Percentiles rank a stretch among this genome's conserved stretches.
Conservation (phyloP, 345 rosid genomes). For the Eutrema yunnanense region DNA sequence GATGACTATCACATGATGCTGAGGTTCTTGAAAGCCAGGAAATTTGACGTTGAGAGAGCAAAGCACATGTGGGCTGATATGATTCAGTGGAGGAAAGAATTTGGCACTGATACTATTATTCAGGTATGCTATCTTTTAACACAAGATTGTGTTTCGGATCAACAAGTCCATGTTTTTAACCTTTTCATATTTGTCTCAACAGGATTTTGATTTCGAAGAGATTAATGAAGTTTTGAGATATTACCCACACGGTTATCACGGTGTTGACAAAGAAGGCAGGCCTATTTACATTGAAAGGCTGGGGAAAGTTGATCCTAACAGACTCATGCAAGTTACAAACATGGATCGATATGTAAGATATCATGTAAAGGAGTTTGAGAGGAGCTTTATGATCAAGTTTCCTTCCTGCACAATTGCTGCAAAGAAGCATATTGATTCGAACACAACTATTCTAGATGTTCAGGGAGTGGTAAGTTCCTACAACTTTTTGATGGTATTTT, state of each 20-base stretch:
- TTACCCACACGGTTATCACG: slow-evolving; percentile 93
- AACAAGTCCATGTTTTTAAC: neutral
- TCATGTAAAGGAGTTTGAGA: slow-evolving; percentile 97
- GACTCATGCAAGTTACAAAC: slow-evolving; percentile 88
- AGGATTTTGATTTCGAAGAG: slow-evolving; percentile 94
- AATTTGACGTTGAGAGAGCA: slow-evolving; percentile 82
- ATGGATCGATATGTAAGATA: slow-evolving; percentile 86
- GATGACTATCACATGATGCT: slow-evolving; percentile 98
- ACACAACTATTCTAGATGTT: slow-evolving; percentile 95
- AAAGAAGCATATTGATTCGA: slow-evolving; percentile 95
- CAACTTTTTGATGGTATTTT: neutral
- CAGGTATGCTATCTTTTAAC: slow-evolving; percentile 41
- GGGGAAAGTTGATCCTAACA: slow-evolving; percentile 85
- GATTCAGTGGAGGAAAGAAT: slow-evolving; percentile 94
- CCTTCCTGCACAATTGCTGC: slow-evolving; percentile 96
- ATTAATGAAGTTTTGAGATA: slow-evolving; percentile 63
- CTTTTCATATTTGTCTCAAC: neutral
- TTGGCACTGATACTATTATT: slow-evolving; percentile 73
- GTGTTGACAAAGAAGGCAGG: slow-evolving; percentile 94
- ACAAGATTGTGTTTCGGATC: neutral
- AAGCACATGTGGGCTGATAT: slow-evolving; percentile 99
- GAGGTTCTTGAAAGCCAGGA: slow-evolving; percentile 93
- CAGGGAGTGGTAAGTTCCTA: slow-evolving; percentile 81
- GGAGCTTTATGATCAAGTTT: slow-evolving; percentile 74
- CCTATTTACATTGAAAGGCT: slow-evolving; percentile 90